Evolutionary conservation across 306 rosid species (phyloP).

Genomic region (Dicorynia guianensis): DNA sequence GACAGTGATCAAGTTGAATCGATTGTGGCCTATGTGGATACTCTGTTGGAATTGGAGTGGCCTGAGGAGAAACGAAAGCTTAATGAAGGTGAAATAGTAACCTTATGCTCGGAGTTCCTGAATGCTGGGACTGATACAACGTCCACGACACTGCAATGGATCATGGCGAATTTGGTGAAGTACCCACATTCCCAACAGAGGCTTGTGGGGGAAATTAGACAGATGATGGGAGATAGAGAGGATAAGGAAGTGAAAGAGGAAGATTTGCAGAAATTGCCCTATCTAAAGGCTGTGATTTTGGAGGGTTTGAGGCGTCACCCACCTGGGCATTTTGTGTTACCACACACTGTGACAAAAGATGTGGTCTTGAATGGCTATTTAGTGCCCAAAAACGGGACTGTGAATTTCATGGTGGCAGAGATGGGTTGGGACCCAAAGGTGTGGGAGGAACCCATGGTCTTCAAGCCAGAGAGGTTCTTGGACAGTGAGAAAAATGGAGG

Average conservation of each 20-base stretch:
- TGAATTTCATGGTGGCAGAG: slow-evolving; percentile 60
- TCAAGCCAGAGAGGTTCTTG: slow-evolving; percentile 54
- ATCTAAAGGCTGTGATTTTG: slow-evolving; percentile 49
- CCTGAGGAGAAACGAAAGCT: slow-evolving; percentile 46
- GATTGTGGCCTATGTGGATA: slow-evolving; percentile 41
- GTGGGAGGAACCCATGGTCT: slow-evolving; percentile 55
- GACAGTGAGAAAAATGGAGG: background rate
- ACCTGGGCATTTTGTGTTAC: slow-evolving; percentile 49
- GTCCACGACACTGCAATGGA: slow-evolving; percentile 50
- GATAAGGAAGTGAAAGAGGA: slow-evolving; percentile 46
- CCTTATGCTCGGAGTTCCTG: slow-evolving; percentile 46
- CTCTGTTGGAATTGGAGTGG: slow-evolving; percentile 47
- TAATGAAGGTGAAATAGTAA: slow-evolving; percentile 26
- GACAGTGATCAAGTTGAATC: background rate
- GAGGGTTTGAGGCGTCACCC: slow-evolving; percentile 57
- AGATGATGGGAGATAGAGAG: background rate
- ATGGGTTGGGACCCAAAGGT: slow-evolving; percentile 54
- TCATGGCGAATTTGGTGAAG: slow-evolving; percentile 59
- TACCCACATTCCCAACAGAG: slow-evolving; percentile 41
- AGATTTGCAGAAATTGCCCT: slow-evolving; percentile 33
- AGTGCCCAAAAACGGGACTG: slow-evolving; percentile 26
- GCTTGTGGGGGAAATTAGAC: slow-evolving; percentile 37
- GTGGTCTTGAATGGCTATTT: slow-evolving; percentile 38
- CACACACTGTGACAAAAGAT: slow-evolving; percentile 41
- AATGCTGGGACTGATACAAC: slow-evolving; percentile 51